Evolutionary conservation across 2,329 filamentous ascomycete species (phyloP).

Genomic region (Penicillium sp.): DNA sequence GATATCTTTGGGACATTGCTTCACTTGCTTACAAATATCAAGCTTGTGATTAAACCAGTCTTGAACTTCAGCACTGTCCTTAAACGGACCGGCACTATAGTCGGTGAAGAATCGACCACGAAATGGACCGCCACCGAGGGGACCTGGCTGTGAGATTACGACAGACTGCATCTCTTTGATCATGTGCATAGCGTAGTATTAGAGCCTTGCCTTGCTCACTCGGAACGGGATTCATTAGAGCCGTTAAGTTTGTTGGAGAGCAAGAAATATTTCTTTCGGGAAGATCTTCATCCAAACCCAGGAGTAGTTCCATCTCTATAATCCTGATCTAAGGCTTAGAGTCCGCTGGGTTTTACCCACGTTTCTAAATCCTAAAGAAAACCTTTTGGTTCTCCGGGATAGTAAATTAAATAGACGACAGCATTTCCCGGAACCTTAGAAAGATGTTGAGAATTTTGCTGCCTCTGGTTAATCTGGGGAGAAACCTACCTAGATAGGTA

Average conservation of each 20-base stretch:
- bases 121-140: constrained; percentile 19
- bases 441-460: no score
- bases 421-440: no score
- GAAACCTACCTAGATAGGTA: not conserved
- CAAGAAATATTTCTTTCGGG: not conserved
- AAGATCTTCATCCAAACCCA: not conserved
- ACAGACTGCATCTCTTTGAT: constrained; percentile 24
- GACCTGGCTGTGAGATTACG: constrained; percentile 7
- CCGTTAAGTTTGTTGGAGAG: not conserved
- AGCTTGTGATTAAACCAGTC: constrained; percentile 31
- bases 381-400: no score
- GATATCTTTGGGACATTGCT: constrained; percentile 14
- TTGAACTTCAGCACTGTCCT: constrained; percentile 17
- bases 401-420: no score
- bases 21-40: constrained; percentile 17
- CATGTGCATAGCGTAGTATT: constrained; percentile 15
- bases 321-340: no score
- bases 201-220: not conserved
- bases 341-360: no score
- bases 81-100: constrained; percentile 25
- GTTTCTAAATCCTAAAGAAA: no score
- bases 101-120: constrained; percentile 24
- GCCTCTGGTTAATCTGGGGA: not conserved
- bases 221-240: not conserved
- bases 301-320: no score